These are phyloP conservation scores for Saccharomyces cerevisiae DNA, from an alignment of 805 yeast species.

Conservation along the genomic window DNA sequence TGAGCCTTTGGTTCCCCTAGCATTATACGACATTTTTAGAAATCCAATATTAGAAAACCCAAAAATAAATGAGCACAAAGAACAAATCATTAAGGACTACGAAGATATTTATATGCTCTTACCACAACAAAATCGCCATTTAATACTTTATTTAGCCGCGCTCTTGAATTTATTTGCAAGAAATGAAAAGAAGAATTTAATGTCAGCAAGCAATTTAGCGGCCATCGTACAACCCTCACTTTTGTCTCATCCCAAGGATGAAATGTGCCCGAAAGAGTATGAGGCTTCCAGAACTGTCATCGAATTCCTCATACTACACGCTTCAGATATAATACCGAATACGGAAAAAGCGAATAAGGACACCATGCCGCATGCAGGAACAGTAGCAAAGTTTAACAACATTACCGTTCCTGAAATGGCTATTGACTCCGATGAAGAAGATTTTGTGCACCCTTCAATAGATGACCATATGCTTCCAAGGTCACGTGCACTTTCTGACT, in stretches of 20 bases:
- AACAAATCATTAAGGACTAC: slow-evolving; percentile 45
- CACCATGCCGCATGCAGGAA: not conserved
- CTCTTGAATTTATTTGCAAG: slow-evolving; percentile 73
- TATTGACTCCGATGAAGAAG: not conserved
- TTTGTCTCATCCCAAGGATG: slow-evolving; percentile 82
- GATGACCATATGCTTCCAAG: not conserved
- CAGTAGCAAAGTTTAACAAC: not conserved
- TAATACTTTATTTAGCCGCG: slow-evolving; percentile 78
- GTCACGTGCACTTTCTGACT: not conserved
- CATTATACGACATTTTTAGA: slow-evolving; percentile 65
- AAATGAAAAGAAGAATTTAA: slow-evolving; percentile 63
- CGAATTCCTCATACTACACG: slow-evolving; percentile 75
- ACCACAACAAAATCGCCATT: slow-evolving; percentile 66
- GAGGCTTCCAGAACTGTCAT: slow-evolving; percentile 75
- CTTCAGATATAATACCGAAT: slow-evolving; percentile 37
- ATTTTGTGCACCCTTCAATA: not conserved
- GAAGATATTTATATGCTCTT: slow-evolving; percentile 56
- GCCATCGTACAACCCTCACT: slow-evolving; percentile 94
- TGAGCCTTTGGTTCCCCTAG: slow-evolving; percentile 81
- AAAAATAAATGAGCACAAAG: slow-evolving; percentile 5
- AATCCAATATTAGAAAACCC: slow-evolving; percentile 43
- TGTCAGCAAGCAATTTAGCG: slow-evolving; percentile 87
- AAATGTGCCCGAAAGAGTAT: slow-evolving; percentile 81
- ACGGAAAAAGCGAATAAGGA: not conserved
- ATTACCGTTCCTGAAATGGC: not conserved